Evolutionary conservation across 2,329 filamentous ascomycete species (phyloP).

Genomic region (Shiraia bambusicola): DNA sequence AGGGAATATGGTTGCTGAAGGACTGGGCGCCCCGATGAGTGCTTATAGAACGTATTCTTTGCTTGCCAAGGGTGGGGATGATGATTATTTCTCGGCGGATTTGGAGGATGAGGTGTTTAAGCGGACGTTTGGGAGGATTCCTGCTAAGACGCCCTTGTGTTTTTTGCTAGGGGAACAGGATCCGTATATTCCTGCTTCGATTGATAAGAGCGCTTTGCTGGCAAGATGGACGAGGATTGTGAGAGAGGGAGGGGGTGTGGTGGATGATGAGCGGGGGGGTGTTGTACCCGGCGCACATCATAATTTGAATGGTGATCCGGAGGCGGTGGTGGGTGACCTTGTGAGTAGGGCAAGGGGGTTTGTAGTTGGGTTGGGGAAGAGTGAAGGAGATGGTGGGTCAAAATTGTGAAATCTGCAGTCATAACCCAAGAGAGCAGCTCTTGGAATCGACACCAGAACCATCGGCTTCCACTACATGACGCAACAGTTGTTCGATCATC

Average conservation of each 20-base stretch:
- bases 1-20: constrained; percentile 26
- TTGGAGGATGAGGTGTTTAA: constrained; percentile 60
- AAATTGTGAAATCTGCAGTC: constrained; percentile 5
- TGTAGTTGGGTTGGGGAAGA: constrained; percentile 33
- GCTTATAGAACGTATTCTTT: constrained; percentile 62
- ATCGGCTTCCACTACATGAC: too few species aligned
- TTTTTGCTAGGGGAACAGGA: constrained; percentile 68
- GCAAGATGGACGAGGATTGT: constrained; percentile 56
- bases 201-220: constrained; percentile 62
- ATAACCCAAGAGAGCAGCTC: too few species aligned
- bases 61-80: constrained; percentile 63
- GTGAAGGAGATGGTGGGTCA: constrained; percentile 4
- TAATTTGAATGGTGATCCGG: constrained; percentile 52
- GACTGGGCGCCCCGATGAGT: constrained; percentile 51
- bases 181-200: constrained; percentile 60
- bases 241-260: constrained; percentile 46
- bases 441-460: too few species aligned
- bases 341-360: constrained; percentile 55
- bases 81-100: constrained; percentile 87
- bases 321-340: constrained; percentile 52
- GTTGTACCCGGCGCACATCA: constrained; percentile 54
- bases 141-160: constrained; percentile 55
- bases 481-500: too few species aligned
- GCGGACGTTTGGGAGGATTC: constrained; percentile 66
- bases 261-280: constrained; percentile 53